Evolutionary conservation across 495 filamentous ascomycete genomes (phyloP).

Genomic region (Rhypophila decipiens): DNA sequence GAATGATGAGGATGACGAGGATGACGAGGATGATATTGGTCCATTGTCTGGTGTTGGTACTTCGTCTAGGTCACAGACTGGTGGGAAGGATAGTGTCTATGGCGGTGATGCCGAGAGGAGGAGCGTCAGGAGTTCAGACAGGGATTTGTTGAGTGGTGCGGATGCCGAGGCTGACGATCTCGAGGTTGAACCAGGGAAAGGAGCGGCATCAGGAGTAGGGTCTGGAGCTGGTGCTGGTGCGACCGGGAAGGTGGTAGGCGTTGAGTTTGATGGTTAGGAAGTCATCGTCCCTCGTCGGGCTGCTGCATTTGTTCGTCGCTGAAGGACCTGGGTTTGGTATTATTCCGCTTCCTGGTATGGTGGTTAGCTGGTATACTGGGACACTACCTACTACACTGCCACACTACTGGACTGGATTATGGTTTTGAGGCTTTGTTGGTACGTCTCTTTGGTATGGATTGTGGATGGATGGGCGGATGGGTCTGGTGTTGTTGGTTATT

Average conservation of each 20-base stretch:
- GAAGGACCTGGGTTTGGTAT: too few relatives aligned
- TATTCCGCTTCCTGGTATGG: too few relatives aligned
- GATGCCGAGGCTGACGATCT: slow-evolving; percentile 57
- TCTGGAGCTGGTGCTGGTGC: slow-evolving; percentile 3
- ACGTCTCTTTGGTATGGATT: too few relatives aligned
- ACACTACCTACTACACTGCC: too few relatives aligned
- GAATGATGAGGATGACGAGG: slow-evolving; percentile 70
- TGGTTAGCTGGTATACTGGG: too few relatives aligned
- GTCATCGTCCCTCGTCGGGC: too few relatives aligned
- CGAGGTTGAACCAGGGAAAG: slow-evolving; percentile 6
- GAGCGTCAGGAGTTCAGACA: slow-evolving; percentile 63
- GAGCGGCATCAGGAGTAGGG: not conserved
- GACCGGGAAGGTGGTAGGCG: slow-evolving; percentile 28
- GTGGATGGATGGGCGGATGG: too few relatives aligned
- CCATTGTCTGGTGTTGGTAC: slow-evolving; percentile 7
- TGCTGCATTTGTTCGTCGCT: too few relatives aligned
- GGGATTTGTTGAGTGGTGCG: slow-evolving; percentile 72
- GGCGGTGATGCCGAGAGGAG: slow-evolving; percentile 43
- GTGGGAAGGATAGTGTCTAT: slow-evolving; percentile 2
- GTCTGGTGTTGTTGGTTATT: too few relatives aligned
- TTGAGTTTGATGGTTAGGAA: slow-evolving; percentile 32
- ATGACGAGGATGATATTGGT: slow-evolving; percentile 46
- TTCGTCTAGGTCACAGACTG: not conserved
- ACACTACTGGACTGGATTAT: too few relatives aligned
- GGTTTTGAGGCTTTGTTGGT: too few relatives aligned